Percentiles rank a stretch among this genome's conserved stretches.
Conservation (phyloP, 1,284 basidiomycete species). For the Rhodotorula sp. region DNA sequence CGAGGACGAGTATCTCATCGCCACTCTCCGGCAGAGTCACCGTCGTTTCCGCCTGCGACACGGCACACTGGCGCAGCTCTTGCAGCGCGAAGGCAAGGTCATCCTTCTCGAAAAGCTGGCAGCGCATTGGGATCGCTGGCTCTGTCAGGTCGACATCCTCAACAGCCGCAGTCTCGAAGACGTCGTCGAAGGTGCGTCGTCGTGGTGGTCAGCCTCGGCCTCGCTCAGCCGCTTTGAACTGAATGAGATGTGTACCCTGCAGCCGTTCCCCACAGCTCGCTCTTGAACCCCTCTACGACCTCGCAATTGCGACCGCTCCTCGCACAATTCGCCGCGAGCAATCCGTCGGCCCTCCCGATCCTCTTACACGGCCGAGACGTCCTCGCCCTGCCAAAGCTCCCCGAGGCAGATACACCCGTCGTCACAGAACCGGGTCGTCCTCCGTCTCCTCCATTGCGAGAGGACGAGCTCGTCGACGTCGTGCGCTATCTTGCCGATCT, state of each 20-base stretch:
- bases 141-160: constrained; percentile 7
- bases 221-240: too few relatives aligned
- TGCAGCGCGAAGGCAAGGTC: constrained; percentile 8
- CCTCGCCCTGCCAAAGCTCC: constrained; percentile 10
- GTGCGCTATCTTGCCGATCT: constrained; percentile 9
- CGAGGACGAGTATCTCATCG: constrained; percentile 27
- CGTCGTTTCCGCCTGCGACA: constrained; percentile 14
- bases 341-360: constrained; percentile 18
- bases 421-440: background rate
- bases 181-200: constrained; percentile 13
- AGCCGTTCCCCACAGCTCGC: constrained; percentile 15
- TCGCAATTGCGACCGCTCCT: constrained; percentile 29
- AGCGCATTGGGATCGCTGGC: constrained; percentile 20
- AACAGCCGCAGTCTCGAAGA: background rate
- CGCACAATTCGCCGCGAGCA: constrained; percentile 28
- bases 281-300: background rate
- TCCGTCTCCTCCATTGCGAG: constrained; percentile 1
- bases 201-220: background rate
- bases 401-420: background rate
- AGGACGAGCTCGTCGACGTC: constrained; percentile 21
- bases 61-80: background rate
- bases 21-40: constrained; percentile 9
- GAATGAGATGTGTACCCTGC: background rate
- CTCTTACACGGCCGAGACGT: constrained; percentile 21
- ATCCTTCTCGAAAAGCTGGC: background rate